Base-by-base conservation (phyloP, 1,284 basidiomycete species). In the Ceratobasidium sp. region DNA sequence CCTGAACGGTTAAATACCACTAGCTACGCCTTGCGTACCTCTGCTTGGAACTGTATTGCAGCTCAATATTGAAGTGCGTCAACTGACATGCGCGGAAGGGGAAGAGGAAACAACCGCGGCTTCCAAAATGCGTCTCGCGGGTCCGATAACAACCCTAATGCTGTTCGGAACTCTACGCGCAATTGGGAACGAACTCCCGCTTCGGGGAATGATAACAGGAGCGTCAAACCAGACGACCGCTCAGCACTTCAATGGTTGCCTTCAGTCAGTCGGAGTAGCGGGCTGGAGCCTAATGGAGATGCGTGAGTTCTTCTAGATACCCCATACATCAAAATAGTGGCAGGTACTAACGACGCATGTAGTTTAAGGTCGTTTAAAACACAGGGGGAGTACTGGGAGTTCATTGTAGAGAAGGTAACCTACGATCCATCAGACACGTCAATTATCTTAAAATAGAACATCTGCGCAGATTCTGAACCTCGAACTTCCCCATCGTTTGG, bases 201-300 rank as follows among this genome's bases (percentile, higher is more conserved):
- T 11, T 23, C 35, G 13, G 49, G 63, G 28, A 32, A 13, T 14
- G 21, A 28, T 21, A 66, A 50, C 28, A 38, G 35, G n/a, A 21
- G 38, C 21, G 21, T 18, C 21, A 66, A 66, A 35, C 13, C 7
- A 2, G 43, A 54, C 14, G 63, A 66, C 5, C 63, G 30, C n/a
- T 49, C 49, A 16, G 49, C 32, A 2, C 28, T 66, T 2, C 47
- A 54, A 54, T 66, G 46, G 63, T n/a, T 66, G 11, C 63, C 63
- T 4, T 50, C 63, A 32, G 63, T 66, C n/a, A 66, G 63, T 35
- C 46, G 63, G 30, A 66, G 63, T 32, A 66, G 63, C 43, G 63
- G 63, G 38, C n/a, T 66, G 18, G 63, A 66, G 32, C 63, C 63
- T 2, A 52, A 66, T 66, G 63, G 63, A 6, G 63, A 66, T 66